Evolutionary conservation across 768 basidiomycete species (phyloP), one percentile per base, ranked within the genome.

Genomic region (Russula compacta): DNA sequence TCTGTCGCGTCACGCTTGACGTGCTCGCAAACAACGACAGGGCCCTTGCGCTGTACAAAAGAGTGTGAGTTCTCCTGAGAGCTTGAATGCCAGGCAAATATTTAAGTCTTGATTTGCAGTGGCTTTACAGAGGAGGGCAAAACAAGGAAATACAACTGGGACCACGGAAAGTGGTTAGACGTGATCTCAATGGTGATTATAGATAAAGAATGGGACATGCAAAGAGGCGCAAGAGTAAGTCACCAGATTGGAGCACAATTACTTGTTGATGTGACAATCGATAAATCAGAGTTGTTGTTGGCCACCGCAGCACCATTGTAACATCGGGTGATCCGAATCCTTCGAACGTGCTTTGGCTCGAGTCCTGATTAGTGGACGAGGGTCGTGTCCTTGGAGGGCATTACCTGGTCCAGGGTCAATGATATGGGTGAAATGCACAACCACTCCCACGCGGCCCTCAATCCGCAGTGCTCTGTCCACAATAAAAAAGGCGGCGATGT

Each of bases 401-500:
- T 15, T 35, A 44, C 49, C 39, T 40, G 17, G 24, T 42, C 33
- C 47, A 35, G 21, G 29, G 10, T 32, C 14, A 35, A 11, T 24
- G 42, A 10, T 21, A 1, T 29, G 24, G 24, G 24, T 29, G 24
- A 29, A 29, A 1, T 29, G 3, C 24, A 29, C 24, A 29, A 29
- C 3, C 24, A 29, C 33, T 64, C 66, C 32, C 69, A 48, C 4
- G 69, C 68, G 21, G 52, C 44, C 64, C 52, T 75, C 67, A 69
- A 72, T 29, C 78, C 63, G 60, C 73, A 68, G 66, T 75, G 70
- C 68, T 71, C 46, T 67, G 82, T 64, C 83, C 81, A 87, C 50
- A 82, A 74, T 54, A 65, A 69, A 63, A 85, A 81, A 0, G 81
- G 81, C 78, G 58, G 83, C 82, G 6, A 72, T 60, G 59, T 87